phyloP scores from a whole-genome alignment of 768 basidiomycete genomes.

The Rubroboletus pulcherrimus region DNA sequence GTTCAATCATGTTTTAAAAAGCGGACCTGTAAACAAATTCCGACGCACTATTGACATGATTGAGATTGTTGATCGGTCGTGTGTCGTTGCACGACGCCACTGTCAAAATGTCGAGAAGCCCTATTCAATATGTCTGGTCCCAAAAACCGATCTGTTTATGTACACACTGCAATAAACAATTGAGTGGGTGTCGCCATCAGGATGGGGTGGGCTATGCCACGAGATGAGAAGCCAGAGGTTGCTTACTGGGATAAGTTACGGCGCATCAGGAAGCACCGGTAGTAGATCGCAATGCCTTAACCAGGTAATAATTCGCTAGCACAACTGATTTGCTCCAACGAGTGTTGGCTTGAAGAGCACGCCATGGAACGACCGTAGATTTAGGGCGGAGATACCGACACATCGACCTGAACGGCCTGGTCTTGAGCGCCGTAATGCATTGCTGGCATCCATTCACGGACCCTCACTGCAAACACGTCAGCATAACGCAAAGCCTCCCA shows the following conservation, averaged over 20 bases:
- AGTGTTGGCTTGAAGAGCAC: background rate
- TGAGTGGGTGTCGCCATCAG: constrained; percentile 7
- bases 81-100: constrained; percentile 22
- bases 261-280: constrained; percentile 23
- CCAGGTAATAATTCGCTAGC: constrained; percentile 8
- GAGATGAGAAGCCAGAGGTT: constrained; percentile 10
- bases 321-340: constrained; percentile 4
- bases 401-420: background rate
- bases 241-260: background rate
- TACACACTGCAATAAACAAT: constrained; percentile 13
- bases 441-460: constrained; percentile 27
- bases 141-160: constrained; percentile 15
- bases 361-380: constrained; percentile 5
- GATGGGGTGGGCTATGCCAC: constrained; percentile 10
- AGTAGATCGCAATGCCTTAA: constrained; percentile 19
- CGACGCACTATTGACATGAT: constrained; percentile 15
- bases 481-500: constrained; percentile 18
- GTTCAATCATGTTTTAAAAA: constrained; percentile 18
- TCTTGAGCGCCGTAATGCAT: constrained; percentile 25
- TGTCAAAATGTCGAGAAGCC: constrained; percentile 16
- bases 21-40: constrained; percentile 19
- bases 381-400: constrained; percentile 22
- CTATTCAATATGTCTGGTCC: constrained; percentile 6
- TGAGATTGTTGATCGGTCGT: constrained; percentile 14
- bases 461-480: constrained; percentile 30